Percentiles rank a stretch among this genome's conserved stretches.
Evolutionary conservation across 2,329 filamentous ascomycete species (phyloP).

Genomic region (Phaeoacremonium minimum): DNA sequence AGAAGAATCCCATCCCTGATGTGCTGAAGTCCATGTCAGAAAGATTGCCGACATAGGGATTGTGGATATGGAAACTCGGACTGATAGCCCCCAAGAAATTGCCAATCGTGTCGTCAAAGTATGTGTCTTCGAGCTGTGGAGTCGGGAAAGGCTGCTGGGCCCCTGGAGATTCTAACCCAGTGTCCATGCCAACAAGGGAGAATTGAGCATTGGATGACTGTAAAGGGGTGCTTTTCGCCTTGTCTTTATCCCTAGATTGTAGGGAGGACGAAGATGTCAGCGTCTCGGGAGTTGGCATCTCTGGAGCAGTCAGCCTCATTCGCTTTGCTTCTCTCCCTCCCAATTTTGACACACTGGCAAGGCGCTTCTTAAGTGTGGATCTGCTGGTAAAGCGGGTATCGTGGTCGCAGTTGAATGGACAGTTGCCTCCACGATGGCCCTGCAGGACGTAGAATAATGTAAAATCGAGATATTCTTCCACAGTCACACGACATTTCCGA

Average conservation of each 20-base stretch:
- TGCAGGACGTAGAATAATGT: not conserved
- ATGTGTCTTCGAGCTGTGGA: not conserved
- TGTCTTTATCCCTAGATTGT: not conserved
- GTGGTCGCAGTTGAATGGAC: not conserved
- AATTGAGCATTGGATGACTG: not conserved
- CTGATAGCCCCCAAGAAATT: not conserved
- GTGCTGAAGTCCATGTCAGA: not conserved
- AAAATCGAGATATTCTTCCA: not conserved
- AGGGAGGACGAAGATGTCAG: not conserved
- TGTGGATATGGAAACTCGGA: not conserved
- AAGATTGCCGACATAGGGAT: not conserved
- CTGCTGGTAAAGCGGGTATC: not conserved
- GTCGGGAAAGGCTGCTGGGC: not conserved
- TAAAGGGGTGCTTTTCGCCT: not conserved
- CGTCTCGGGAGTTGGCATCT: not conserved
- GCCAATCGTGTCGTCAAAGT: not conserved
- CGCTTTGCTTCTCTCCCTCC: not conserved
- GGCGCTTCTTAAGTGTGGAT: not conserved
- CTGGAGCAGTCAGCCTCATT: not conserved
- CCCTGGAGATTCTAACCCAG: not conserved
- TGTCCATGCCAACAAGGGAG: not conserved
- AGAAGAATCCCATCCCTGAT: not conserved
- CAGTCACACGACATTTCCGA: not conserved
- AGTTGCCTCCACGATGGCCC: not conserved
- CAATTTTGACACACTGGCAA: not conserved